Base-by-base conservation (phyloP, 805 yeast species). In the Zygosaccharomyces pseudorouxii region DNA sequence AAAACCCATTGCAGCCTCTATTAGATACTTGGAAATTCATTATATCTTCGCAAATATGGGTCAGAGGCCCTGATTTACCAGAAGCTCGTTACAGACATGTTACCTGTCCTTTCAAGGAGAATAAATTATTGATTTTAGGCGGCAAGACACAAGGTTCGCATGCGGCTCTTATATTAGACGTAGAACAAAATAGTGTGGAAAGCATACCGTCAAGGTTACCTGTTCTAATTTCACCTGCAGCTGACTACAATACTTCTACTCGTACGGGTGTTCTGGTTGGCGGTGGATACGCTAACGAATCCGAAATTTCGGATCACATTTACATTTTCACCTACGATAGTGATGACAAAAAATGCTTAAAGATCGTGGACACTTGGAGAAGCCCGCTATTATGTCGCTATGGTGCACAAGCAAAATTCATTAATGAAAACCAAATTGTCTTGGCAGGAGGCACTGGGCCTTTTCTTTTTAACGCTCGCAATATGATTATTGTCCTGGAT, bases 371-470 rank as follows among this genome's bases (percentile, higher is more conserved):
- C 3, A 23, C 55, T 5, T 43, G 63, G 5, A 39, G 48, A 2
- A 59, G 74, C 43, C 60, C 64, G 1, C 51, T 71, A 6, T 60
- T 77, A 23, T 70, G 65, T 46, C 69, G 85, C 51, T 78, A 77
- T 46, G 86, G 88, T 2, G 68, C 79, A 19, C 65, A 72, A 46
- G 58, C 65, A 1, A 55, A 59, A 3, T 61, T 69, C 33, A 30
- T 71, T 1, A 54, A 60, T n/a, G 61, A 60, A 0, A 54, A 62
- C n/a, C 62, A 65, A 16, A 38, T 82, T 1, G 18, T 79, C 1
- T 38, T 85, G 1, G 69, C 75, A 3, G 89, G 89, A 23, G 89
- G 88, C 20, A 80, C 79, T 0, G 74, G 79, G 12, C 68, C 75
- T 0, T 51, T 58, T 37, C 56, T 70, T 22, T 69, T 67, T 52